These are phyloP conservation scores for Trametes cubensis DNA, from an alignment of 768 basidiomycete species.

Conservation along the genomic window DNA sequence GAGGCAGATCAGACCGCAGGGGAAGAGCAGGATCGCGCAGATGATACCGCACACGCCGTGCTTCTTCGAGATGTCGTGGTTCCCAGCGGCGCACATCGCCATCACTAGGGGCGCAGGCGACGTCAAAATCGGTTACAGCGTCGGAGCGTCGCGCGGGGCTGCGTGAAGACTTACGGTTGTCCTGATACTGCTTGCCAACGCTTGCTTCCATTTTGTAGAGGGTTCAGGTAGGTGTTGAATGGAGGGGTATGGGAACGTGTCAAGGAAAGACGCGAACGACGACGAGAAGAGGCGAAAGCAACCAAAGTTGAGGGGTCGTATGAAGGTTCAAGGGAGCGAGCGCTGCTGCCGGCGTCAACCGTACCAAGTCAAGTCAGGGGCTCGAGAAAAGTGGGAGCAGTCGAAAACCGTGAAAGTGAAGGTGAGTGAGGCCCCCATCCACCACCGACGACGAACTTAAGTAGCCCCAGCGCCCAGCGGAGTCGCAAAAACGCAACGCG, in stretches of 20 bases:
- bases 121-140: background rate
- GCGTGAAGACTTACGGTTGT: conserved; percentile 7
- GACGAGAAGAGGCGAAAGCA: background rate
- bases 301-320: no score
- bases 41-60: conserved; percentile 38
- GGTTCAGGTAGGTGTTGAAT: background rate
- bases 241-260: background rate
- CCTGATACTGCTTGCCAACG: conserved; percentile 12
- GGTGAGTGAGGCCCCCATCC: background rate
- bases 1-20: conserved; percentile 29
- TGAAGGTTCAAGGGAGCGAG: background rate
- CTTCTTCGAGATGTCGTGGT: conserved; percentile 34
- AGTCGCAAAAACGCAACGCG: no score
- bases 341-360: background rate
- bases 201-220: background rate
- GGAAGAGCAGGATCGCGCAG: conserved; percentile 36
- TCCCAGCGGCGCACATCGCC: conserved; percentile 35
- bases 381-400: background rate
- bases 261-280: background rate
- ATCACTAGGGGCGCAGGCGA: conserved; percentile 18
- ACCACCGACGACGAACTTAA: background rate
- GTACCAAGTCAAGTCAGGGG: background rate
- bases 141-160: no score
- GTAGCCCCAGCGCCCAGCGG: background rate
- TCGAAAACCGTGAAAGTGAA: background rate